These are phyloP conservation scores for Vigna radiata DNA, from an alignment of 306 rosid genomes.

Conservation along the genomic window DNA sequence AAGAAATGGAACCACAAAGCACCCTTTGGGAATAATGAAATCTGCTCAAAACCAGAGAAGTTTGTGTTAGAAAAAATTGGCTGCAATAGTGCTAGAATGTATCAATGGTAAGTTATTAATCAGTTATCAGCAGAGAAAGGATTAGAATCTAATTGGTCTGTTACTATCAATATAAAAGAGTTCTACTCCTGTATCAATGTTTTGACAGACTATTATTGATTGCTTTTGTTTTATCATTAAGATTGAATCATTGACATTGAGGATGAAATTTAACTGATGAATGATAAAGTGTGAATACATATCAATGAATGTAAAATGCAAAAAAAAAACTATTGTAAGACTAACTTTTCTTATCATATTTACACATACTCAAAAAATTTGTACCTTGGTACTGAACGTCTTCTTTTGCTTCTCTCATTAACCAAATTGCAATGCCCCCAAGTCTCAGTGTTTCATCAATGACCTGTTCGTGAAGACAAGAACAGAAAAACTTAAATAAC, in stretches of 20 bases:
- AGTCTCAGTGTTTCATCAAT: constrained; percentile 92
- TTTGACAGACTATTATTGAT: background rate
- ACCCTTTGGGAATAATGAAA: constrained; percentile 83
- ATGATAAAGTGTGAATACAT: background rate
- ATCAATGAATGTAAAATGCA: background rate
- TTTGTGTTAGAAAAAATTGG: background rate
- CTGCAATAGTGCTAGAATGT: background rate
- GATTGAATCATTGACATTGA: too few species aligned
- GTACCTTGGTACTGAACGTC: constrained; percentile 84
- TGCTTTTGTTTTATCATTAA: too few species aligned
- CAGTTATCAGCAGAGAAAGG: too few species aligned
- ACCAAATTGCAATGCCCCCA: constrained; percentile 96
- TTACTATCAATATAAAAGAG: too few species aligned
- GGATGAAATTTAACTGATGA: too few species aligned
- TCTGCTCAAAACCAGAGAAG: constrained; percentile 54
- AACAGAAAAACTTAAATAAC: background rate
- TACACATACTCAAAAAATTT: background rate
- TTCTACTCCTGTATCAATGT: background rate
- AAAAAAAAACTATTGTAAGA: background rate
- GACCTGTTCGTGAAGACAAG: constrained; percentile 61
- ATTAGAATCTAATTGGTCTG: too few species aligned
- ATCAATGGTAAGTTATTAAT: background rate
- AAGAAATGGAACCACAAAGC: constrained; percentile 95
- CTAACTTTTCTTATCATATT: background rate
- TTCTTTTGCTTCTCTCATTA: constrained; percentile 90